Conservation (phyloP, 2,329 filamentous ascomycete genomes). For the Arthrobotrys sinensis region DNA sequence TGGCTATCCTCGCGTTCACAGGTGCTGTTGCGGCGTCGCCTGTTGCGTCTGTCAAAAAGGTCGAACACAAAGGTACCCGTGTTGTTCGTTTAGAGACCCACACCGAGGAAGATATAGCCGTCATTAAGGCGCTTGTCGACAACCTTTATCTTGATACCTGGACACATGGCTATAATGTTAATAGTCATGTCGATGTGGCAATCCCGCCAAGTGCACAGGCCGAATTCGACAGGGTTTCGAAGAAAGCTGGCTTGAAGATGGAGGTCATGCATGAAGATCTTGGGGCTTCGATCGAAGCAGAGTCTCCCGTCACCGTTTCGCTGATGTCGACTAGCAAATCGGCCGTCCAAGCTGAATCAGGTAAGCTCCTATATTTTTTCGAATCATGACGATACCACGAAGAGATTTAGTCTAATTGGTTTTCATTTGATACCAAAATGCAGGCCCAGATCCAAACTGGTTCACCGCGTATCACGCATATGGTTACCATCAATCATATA, state of each 20-base stretch:
- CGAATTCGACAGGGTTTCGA: slow-evolving; percentile 67
- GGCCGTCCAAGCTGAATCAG: slow-evolving; percentile 62
- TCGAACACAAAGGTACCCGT: slow-evolving; percentile 68
- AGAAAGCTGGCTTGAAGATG: slow-evolving; percentile 64
- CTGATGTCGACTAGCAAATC: slow-evolving; percentile 48
- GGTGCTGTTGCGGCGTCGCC: slow-evolving; percentile 52
- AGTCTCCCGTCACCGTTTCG: slow-evolving; percentile 61
- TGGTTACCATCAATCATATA: slow-evolving; percentile 71
- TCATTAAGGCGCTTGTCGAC: slow-evolving; percentile 66
- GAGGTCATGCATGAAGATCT: slow-evolving; percentile 69
- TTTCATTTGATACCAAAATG: slow-evolving; percentile 6
- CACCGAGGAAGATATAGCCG: slow-evolving; percentile 64
- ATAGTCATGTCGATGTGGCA: slow-evolving; percentile 68
- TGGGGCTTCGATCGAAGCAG: slow-evolving; percentile 68
- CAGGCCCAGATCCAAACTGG: slow-evolving; percentile 66
- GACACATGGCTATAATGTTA: slow-evolving; percentile 65
- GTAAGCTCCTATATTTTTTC: slow-evolving; percentile 65
- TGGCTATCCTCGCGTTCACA: slow-evolving; percentile 52
- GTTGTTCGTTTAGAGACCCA: slow-evolving; percentile 68
- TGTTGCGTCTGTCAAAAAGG: slow-evolving; percentile 58
- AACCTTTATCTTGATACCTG: slow-evolving; percentile 67
- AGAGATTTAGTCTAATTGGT: slow-evolving; percentile 68
- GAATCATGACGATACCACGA: slow-evolving; percentile 66
- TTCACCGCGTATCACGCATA: slow-evolving; percentile 73
- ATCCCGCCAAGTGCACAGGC: slow-evolving; percentile 67